Percentiles rank a stretch among this genome's conserved stretches.
Evolutionary conservation across 441 rosid genomes (phyloP).

Genomic region (Capsella rubella): DNA sequence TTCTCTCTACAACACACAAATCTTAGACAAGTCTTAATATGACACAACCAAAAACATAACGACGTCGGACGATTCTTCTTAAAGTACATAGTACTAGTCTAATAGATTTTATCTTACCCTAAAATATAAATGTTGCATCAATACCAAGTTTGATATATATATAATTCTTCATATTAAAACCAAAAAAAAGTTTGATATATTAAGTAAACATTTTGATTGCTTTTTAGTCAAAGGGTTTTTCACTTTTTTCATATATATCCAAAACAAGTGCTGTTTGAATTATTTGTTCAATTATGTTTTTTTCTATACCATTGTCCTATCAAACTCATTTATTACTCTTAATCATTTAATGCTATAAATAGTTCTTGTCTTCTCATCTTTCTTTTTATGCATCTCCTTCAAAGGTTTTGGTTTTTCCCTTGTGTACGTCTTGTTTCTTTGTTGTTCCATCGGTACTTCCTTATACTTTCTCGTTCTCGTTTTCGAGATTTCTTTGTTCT

Average conservation of each 20-base stretch:
- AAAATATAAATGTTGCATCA: too few species aligned
- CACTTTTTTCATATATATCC: not conserved
- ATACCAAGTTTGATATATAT: too few species aligned
- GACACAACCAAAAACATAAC: too few species aligned
- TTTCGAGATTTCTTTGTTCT: not conserved
- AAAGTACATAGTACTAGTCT: too few species aligned
- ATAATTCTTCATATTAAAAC: too few species aligned
- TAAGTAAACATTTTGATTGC: too few species aligned
- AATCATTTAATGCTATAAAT: conserved; percentile 16
- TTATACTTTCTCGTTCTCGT: not conserved
- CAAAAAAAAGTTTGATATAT: too few species aligned
- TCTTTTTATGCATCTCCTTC: conserved; percentile 3
- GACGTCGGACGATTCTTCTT: too few species aligned
- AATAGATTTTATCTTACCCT: too few species aligned
- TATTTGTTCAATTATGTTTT: not conserved
- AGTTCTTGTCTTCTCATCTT: not conserved
- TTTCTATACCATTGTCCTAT: not conserved
- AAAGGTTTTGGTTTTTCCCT: not conserved
- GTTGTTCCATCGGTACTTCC: not conserved
- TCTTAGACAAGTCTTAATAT: too few species aligned
- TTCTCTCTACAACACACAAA: too few species aligned
- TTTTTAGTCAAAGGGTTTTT: not conserved
- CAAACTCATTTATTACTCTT: not conserved
- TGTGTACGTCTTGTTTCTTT: not conserved
- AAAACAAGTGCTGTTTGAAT: not conserved